A percentile compares a stretch with the other conserved stretches of the same genome.
Conservation (phyloP, 352 stramenopile genomes). For the Globisporangium carolinianum region DNA sequence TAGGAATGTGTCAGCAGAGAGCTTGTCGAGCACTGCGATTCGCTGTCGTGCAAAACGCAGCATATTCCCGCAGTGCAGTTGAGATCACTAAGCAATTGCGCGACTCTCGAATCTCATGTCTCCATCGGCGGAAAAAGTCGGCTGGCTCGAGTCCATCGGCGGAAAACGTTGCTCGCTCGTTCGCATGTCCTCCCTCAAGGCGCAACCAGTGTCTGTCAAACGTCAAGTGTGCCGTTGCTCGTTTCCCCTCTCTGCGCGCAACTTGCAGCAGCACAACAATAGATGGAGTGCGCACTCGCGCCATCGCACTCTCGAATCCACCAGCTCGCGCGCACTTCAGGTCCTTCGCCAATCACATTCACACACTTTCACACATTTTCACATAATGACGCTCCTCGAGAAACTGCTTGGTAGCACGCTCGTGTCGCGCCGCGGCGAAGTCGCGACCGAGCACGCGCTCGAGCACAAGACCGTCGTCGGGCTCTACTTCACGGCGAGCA, state of each 20-base stretch:
- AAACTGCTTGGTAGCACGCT: conserved; percentile 50
- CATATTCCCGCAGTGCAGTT: neutral
- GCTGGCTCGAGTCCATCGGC: too few species aligned
- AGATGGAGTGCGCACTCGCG: too few species aligned
- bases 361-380: neutral
- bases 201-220: too few species aligned
- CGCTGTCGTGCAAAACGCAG: too few species aligned
- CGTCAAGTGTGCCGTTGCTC: too few species aligned
- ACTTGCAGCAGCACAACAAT: neutral
- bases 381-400: conserved; percentile 38
- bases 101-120: neutral
- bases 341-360: neutral
- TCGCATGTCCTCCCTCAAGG: conserved; percentile 1
- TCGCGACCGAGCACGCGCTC: conserved; percentile 38
- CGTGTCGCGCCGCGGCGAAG: conserved; percentile 45
- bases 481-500: conserved; percentile 63
- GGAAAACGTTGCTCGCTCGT: conserved; percentile 6
- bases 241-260: conserved; percentile 1
- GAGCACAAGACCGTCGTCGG: conserved; percentile 47
- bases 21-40: too few species aligned
- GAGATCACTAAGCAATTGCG: neutral
- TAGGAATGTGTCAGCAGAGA: too few species aligned
- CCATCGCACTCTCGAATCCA: conserved; percentile 8
- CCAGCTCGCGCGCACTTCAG: conserved; percentile 3
- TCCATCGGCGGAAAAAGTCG: conserved; percentile 32